Evolutionary conservation across 106 monocot genomes (phyloP).

Genomic region (Dendrobium nobile): DNA sequence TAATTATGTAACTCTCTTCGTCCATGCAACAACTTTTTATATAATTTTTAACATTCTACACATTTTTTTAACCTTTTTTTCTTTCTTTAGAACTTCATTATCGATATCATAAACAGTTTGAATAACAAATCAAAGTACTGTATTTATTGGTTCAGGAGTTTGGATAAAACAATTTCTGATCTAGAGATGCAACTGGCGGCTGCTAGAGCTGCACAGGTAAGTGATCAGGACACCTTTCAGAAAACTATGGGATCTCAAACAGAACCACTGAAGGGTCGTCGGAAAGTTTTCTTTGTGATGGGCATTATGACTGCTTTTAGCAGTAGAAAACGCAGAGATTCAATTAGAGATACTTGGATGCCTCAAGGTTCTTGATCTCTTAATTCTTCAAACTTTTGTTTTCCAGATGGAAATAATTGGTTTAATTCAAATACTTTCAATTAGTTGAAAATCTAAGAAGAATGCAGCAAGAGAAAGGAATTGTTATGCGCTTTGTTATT

Average conservation of each 20-base stretch:
- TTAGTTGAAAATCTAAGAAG: constrained; percentile 6
- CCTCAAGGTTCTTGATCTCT: constrained; percentile 37
- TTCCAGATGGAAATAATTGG: not conserved
- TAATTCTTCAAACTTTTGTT: not conserved
- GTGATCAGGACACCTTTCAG: constrained; percentile 16
- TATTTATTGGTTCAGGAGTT: constrained; percentile 21
- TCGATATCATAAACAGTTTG: not conserved
- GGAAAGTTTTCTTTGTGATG: constrained; percentile 52
- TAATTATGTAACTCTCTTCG: constrained; percentile 39
- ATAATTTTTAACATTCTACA: not conserved
- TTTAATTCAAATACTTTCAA: constrained; percentile 9
- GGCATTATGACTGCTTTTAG: constrained; percentile 66
- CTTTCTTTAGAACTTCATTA: not conserved
- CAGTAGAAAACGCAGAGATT: constrained; percentile 53
- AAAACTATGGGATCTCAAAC: constrained; percentile 5
- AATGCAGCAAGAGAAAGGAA: constrained; percentile 19
- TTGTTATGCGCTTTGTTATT: constrained; percentile 24
- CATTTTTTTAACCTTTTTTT: not conserved
- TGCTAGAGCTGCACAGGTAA: constrained; percentile 46
- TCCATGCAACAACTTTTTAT: not conserved
- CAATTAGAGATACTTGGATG: constrained; percentile 68
- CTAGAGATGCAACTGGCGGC: constrained; percentile 57
- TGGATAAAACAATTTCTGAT: constrained; percentile 58
- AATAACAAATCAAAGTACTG: not conserved
- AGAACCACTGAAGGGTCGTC: constrained; percentile 11